Conservation (phyloP, 176 grass and related monocot species). For the Rhynchospora tenuis region DNA sequence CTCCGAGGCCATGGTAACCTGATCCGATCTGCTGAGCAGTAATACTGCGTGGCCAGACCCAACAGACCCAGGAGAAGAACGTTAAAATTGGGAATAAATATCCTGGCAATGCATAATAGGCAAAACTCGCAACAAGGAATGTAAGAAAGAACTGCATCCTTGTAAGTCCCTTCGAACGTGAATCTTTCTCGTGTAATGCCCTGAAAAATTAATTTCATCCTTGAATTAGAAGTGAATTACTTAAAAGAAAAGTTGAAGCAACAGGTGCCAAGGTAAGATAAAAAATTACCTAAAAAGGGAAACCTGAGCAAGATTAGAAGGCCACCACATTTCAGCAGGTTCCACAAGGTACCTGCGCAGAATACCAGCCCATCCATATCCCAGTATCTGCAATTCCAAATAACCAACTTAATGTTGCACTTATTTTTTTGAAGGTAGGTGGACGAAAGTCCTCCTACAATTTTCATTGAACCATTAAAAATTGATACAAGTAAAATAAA, state of each 20-base stretch:
- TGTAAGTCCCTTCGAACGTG: slow-evolving; percentile 42
- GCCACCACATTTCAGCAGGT: slow-evolving; percentile 98
- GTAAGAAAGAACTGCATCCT: slow-evolving; percentile 91
- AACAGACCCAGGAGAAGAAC: slow-evolving; percentile 97
- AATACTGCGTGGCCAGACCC: slow-evolving; percentile 81
- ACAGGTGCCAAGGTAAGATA: not conserved
- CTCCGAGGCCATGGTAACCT: slow-evolving; percentile 82
- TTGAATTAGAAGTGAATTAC: slow-evolving; percentile 6
- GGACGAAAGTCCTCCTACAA: too few species aligned
- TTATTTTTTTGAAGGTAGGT: too few species aligned
- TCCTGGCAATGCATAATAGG: slow-evolving; percentile 70
- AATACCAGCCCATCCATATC: slow-evolving; percentile 93
- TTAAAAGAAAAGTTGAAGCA: not conserved
- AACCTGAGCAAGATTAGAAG: slow-evolving; percentile 92
- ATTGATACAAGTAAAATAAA: too few species aligned
- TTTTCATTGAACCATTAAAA: too few species aligned
- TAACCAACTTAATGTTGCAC: not conserved
- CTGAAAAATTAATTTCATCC: slow-evolving; percentile 28
- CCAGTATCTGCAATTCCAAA: slow-evolving; percentile 48
- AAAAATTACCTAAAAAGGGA: slow-evolving; percentile 72
- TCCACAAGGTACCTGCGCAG: slow-evolving; percentile 85
- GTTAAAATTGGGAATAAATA: slow-evolving; percentile 82
- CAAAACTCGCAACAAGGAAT: slow-evolving; percentile 72
- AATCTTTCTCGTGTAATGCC: slow-evolving; percentile 75
- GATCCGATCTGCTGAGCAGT: slow-evolving; percentile 92